These are phyloP conservation scores for Candida sanyaensis DNA, from an alignment of 1,139 yeast genomes.

Conservation along the genomic window DNA sequence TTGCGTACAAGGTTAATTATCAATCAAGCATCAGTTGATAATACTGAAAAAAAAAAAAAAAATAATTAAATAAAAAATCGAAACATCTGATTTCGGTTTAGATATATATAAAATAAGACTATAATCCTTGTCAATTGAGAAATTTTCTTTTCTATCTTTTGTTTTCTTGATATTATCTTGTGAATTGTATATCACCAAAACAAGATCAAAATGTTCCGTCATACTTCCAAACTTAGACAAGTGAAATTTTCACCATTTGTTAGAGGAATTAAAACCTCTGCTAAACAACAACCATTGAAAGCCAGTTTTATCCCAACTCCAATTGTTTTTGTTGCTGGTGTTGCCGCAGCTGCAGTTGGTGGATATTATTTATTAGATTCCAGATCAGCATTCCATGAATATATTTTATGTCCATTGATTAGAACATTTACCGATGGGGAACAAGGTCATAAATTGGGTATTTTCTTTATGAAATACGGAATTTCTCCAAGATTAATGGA, in stretches of 20 bases:
- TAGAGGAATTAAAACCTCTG: not conserved
- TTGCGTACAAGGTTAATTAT: no score
- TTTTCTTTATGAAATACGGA: constrained; percentile 68
- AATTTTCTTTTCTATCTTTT: not conserved
- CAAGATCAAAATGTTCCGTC: not conserved
- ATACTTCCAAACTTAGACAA: not conserved
- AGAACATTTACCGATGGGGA: constrained; percentile 80
- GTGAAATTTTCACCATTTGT: not conserved
- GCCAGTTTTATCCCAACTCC: constrained; percentile 33
- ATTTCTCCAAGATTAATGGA: constrained; percentile 61
- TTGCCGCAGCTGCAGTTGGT: constrained; percentile 28
- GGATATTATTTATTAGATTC: constrained; percentile 63
- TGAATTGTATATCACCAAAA: not conserved
- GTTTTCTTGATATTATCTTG: no score
- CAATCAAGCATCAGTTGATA: constrained; percentile 1
- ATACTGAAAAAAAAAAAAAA: not conserved
- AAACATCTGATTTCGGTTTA: not conserved
- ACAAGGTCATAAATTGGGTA: constrained; percentile 77
- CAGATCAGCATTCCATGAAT: constrained; percentile 81
- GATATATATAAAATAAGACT: not conserved
- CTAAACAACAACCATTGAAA: constrained; percentile 11
- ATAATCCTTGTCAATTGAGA: not conserved
- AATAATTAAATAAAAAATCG: not conserved
- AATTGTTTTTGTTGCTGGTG: constrained; percentile 23
- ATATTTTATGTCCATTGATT: constrained; percentile 72